phyloP scores from a whole-genome alignment of 192 early-diverging fungal species.

The Irineochytrium annulatum region DNA sequence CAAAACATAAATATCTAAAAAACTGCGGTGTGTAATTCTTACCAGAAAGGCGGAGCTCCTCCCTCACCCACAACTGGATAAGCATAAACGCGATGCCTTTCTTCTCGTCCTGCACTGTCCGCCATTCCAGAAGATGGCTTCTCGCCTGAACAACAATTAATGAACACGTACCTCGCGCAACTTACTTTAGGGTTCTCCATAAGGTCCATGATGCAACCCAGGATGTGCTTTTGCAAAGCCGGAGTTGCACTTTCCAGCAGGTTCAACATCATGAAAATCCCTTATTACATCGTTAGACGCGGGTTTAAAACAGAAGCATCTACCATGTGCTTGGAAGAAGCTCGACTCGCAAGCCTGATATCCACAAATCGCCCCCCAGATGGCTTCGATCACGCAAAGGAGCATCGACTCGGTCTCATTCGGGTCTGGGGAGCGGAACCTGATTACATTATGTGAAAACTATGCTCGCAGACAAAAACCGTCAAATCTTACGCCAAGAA shows the following conservation, averaged over 20 bases:
- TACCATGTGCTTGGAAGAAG: conserved; percentile 34
- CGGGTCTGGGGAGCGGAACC: conserved; percentile 32
- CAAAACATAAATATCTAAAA: conserved; percentile 13
- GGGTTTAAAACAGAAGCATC: conserved; percentile 2
- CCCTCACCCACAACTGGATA: background rate
- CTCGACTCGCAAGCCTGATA: conserved; percentile 21
- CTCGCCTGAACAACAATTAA: conserved; percentile 10
- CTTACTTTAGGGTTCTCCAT: conserved; percentile 45
- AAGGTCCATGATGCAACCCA: conserved; percentile 40
- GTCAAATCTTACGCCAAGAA: conserved; percentile 38
- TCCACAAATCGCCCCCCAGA: conserved; percentile 46
- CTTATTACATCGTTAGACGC: background rate
- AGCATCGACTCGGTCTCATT: conserved; percentile 33
- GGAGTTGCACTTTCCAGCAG: conserved; percentile 20
- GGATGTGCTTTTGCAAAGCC: conserved; percentile 25
- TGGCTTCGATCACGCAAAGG: conserved; percentile 37
- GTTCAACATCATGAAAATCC: conserved; percentile 41
- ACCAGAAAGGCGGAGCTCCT: background rate
- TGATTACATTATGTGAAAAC: conserved; percentile 3
- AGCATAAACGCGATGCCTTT: background rate
- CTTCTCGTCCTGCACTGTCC: background rate
- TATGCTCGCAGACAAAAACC: background rate
- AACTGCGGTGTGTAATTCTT: background rate
- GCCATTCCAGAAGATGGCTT: conserved; percentile 16
- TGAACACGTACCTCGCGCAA: conserved; percentile 12